These are phyloP conservation scores for Amanita muscaria DNA, from an alignment of 768 basidiomycete genomes.

Conservation along the genomic window DNA sequence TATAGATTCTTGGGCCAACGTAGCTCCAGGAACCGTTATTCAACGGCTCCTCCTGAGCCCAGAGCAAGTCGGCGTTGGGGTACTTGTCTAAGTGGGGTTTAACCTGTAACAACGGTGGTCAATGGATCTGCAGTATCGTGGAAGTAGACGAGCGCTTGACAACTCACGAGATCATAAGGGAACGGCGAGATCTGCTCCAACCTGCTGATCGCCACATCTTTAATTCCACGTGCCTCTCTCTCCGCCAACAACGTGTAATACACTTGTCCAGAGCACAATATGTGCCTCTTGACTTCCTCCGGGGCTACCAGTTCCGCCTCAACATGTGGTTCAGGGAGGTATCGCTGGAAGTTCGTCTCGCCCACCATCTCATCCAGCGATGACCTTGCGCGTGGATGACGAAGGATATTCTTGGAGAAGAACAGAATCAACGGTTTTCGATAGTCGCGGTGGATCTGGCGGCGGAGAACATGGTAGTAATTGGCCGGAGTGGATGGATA, in stretches of 20 bases:
- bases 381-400: slow-evolving; percentile 89
- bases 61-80: slow-evolving; percentile 87
- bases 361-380: slow-evolving; percentile 80
- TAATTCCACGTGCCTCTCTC: slow-evolving; percentile 84
- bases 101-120: slow-evolving; percentile 36
- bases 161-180: slow-evolving; percentile 85
- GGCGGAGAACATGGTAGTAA: slow-evolving; percentile 96
- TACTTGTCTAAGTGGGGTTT: slow-evolving; percentile 94
- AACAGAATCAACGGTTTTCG: slow-evolving; percentile 95
- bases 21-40: slow-evolving; percentile 99
- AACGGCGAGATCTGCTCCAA: slow-evolving; percentile 95
- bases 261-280: slow-evolving; percentile 92
- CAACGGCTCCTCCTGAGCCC: slow-evolving; percentile 96
- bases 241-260: slow-evolving; percentile 86
- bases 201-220: slow-evolving; percentile 89
- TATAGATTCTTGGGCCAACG: slow-evolving; percentile 86
- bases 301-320: slow-evolving; percentile 59
- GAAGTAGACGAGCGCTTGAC: no score
- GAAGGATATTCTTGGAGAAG: slow-evolving; percentile 95
- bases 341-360: slow-evolving; percentile 88
- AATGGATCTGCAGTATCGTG: no score
- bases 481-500: slow-evolving; percentile 97
- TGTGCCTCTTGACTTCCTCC: slow-evolving; percentile 85
- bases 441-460: slow-evolving; percentile 97
- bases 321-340: slow-evolving; percentile 75